Base-by-base conservation (phyloP, 2,329 filamentous ascomycete genomes). In the Clonostachys solani region DNA sequence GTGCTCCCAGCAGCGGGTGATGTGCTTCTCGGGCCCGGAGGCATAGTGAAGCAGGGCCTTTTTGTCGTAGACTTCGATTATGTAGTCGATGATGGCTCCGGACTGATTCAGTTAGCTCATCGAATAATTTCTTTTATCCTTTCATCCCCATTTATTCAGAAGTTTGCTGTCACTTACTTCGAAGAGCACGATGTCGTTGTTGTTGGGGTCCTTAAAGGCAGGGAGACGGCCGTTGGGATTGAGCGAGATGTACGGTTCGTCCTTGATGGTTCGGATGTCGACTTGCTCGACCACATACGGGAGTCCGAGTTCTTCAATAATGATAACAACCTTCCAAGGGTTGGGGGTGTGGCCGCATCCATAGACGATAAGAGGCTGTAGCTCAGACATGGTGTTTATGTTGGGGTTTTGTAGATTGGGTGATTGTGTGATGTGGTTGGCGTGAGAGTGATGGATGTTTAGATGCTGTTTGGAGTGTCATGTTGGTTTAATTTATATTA, bases 141-240 rank as follows among this genome's bases (percentile, higher is more conserved):
- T 29, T 23, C 19, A 5, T 37, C 13, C 5, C 5, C 13, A 6
- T 13, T 15, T 15, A 38, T 6, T 13, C 12, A 38, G 9, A 17
- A 17, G 9, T 15, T 12, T n/a, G 36, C 2, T 8, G 36, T n/a
- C 17, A 38, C 36, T n/a, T 8, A 38, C 36, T 12, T 61, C 60
- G 56, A 55, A 68, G 3, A 68, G 50, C 0, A 58, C 61, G 16
- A 67, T 40, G 18, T 52, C 59, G 10, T 29, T 29, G 2, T 56
- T 64, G 55, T 66, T 66, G 19, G 64, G 64, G 38, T 67, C 64
- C 16, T 57, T 44, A 42, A 65, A 58, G 33, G 60, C 55, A 1
- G 63, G 63, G 10, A 65, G 45, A 4, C 63, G 61, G 33, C 63
- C 63, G 42, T 67, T 67, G 29, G 62, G 60, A 53, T 67, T 66